Evolutionary conservation across 768 basidiomycete genomes (phyloP).

Genomic region (Lactarius sp.): DNA sequence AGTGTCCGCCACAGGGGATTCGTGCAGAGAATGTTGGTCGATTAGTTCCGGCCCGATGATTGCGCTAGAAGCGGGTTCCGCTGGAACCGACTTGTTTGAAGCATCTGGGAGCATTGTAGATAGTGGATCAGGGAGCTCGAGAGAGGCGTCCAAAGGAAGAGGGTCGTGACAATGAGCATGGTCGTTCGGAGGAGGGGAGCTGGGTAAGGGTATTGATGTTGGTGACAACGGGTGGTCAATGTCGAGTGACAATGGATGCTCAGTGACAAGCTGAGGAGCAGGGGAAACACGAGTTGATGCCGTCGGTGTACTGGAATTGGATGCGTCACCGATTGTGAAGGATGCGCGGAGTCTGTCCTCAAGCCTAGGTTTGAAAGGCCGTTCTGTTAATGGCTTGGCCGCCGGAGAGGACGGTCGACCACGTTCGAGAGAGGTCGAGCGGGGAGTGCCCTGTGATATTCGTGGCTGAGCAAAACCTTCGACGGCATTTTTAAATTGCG

Average conservation of each 20-base stretch:
- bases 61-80: not conserved
- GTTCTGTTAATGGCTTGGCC: conserved; percentile 29
- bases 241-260: conserved; percentile 29
- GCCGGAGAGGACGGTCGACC: conserved; percentile 15
- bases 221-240: conserved; percentile 31
- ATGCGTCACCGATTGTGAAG: conserved; percentile 53
- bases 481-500: conserved; percentile 66
- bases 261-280: conserved; percentile 31
- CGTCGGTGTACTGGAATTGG: conserved; percentile 40
- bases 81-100: not conserved
- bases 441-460: conserved; percentile 34
- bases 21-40: not conserved
- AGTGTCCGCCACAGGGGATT: not conserved
- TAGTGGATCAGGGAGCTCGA: not conserved
- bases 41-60: not conserved
- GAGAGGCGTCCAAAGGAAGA: conserved; percentile 2
- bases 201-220: conserved; percentile 17
- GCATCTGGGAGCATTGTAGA: not conserved
- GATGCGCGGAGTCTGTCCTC: conserved; percentile 76
- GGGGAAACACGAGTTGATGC: conserved; percentile 42
- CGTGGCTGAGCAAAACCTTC: conserved; percentile 57
- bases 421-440: conserved; percentile 5
- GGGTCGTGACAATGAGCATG: not conserved
- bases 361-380: conserved; percentile 50
- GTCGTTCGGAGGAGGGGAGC: conserved; percentile 17